These are phyloP conservation scores for Cenococcum geophilum DNA, from an alignment of 495 filamentous ascomycete genomes.

Conservation along the genomic window DNA sequence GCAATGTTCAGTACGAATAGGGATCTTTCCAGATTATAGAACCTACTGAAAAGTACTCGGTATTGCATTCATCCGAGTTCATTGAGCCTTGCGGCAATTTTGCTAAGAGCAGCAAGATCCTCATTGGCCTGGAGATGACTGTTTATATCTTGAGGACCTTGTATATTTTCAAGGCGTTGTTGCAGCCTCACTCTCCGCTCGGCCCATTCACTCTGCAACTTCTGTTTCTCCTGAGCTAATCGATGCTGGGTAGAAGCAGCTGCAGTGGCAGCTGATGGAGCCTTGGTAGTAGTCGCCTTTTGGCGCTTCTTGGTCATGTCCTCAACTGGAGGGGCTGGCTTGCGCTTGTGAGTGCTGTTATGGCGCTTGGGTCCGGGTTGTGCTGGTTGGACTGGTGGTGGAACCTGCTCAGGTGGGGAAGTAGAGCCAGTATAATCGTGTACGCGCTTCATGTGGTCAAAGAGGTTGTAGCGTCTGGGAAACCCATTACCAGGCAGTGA, in stretches of 20 bases:
- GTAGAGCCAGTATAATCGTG: conserved; percentile 58
- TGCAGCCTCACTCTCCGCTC: conserved; percentile 17
- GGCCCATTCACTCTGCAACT: conserved; percentile 15
- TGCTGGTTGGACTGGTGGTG: conserved; percentile 3
- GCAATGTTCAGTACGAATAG: not conserved
- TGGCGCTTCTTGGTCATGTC: conserved; percentile 19
- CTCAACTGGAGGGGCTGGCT: conserved; percentile 15
- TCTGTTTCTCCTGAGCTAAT: conserved; percentile 10
- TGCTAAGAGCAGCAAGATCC: conserved; percentile 14
- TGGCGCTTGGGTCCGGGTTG: not conserved
- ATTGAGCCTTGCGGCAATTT: conserved; percentile 24
- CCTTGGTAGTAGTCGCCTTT: conserved; percentile 15
- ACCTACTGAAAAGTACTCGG: no score
- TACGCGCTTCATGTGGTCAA: conserved; percentile 90
- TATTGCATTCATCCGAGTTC: conserved; percentile 3
- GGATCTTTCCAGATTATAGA: not conserved
- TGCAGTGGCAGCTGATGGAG: not conserved
- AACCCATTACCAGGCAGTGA: conserved; percentile 76
- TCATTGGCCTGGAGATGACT: conserved; percentile 19
- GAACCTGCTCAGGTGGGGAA: conserved; percentile 15
- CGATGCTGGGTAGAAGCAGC: conserved; percentile 13
- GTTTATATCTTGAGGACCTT: conserved; percentile 24
- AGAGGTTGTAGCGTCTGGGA: conserved; percentile 85
- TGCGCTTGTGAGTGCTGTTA: conserved; percentile 20
- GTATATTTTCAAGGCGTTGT: conserved; percentile 15